A percentile compares a stretch with the other conserved stretches of the same genome.
Evolutionary conservation across 352 stramenopile genomes (phyloP).

Genomic region (Globisporangium uncinulatum): DNA sequence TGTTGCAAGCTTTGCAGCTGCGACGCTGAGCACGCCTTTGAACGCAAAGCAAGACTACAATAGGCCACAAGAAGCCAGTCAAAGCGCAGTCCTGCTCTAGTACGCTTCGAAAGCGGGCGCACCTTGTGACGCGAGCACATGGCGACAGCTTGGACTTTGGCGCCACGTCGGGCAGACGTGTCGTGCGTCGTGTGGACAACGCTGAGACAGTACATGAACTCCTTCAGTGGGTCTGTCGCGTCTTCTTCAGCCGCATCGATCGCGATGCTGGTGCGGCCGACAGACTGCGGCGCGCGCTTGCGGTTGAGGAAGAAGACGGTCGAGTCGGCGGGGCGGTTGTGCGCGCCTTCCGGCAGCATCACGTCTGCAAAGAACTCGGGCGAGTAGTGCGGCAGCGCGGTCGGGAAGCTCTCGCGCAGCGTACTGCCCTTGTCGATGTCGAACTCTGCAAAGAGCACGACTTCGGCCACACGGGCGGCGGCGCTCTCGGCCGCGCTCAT

Average conservation of each 20-base stretch:
- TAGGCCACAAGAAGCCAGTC: too few species aligned
- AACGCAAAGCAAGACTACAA: conserved; percentile 62
- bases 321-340: conserved; percentile 83
- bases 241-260: background rate
- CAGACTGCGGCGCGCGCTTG: conserved; percentile 19
- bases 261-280: background rate
- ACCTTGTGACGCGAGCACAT: conserved; percentile 80
- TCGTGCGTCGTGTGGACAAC: conserved; percentile 84
- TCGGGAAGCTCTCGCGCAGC: conserved; percentile 64
- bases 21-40: conserved; percentile 67
- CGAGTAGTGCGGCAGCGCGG: conserved; percentile 63
- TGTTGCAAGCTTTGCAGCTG: conserved; percentile 59
- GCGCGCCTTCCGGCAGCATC: conserved; percentile 84
- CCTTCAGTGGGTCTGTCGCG: conserved; percentile 39
- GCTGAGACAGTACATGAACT: conserved; percentile 87
- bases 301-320: conserved; percentile 89
- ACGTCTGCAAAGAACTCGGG: conserved; percentile 87
- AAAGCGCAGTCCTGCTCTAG: too few species aligned
- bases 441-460: conserved; percentile 82
- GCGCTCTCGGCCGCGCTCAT: background rate
- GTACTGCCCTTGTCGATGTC: conserved; percentile 87
- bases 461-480: conserved; percentile 37
- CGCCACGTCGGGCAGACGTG: conserved; percentile 55
- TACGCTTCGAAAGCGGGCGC: background rate
- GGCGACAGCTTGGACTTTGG: conserved; percentile 77